phyloP scores from a whole-genome alignment of 768 basidiomycete genomes.

The Fomitopsis serialis region DNA sequence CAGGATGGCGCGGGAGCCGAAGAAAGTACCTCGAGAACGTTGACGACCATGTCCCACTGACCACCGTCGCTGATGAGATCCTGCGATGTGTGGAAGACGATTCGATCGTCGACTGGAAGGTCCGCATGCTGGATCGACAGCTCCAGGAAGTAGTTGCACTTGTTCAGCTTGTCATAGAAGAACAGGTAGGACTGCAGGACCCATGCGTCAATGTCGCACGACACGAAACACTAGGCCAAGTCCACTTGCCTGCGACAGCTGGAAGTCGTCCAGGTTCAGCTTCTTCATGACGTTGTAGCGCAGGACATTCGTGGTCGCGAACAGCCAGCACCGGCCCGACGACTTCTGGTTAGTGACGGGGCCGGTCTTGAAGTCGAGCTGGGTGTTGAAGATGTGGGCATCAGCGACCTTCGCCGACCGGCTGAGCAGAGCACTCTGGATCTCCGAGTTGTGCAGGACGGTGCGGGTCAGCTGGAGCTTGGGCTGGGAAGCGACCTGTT shows the following conservation, averaged over 20 bases:
- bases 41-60: conserved; percentile 90
- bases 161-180: conserved; percentile 97
- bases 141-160: conserved; percentile 90
- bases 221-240: background rate
- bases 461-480: conserved; percentile 74
- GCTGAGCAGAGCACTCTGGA: conserved; percentile 56
- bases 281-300: conserved; percentile 83
- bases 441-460: conserved; percentile 64
- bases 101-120: conserved; percentile 74
- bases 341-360: conserved; percentile 85
- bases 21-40: conserved; percentile 49
- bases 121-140: conserved; percentile 77
- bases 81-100: conserved; percentile 68
- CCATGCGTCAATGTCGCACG: background rate
- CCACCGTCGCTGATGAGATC: conserved; percentile 89
- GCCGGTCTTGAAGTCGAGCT: conserved; percentile 73
- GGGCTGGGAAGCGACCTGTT: conserved; percentile 42
- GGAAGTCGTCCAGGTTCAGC: conserved; percentile 81
- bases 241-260: conserved; percentile 73
- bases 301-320: conserved; percentile 85
- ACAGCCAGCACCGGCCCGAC: conserved; percentile 93
- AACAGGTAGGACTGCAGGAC: conserved; percentile 71
- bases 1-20: background rate
- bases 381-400: conserved; percentile 77
- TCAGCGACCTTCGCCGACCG: conserved; percentile 59